Conservation (phyloP, 352 stramenopile species). For the Thraustochytrium striatum region DNA sequence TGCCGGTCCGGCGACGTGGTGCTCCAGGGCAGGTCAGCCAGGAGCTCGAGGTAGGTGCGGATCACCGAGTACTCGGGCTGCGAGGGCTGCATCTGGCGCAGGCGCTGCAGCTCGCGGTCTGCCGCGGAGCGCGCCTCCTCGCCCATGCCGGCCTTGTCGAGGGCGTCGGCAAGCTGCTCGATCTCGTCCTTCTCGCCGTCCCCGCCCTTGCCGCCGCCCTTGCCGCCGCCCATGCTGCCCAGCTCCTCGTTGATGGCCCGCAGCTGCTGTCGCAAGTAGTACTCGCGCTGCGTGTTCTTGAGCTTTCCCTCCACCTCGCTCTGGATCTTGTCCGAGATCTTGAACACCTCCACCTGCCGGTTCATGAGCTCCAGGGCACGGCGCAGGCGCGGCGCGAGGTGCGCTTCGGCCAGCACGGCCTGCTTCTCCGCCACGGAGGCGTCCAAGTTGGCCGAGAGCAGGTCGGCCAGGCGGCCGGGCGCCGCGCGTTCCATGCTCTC, state of each 20-base stretch:
- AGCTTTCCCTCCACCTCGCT: conserved; percentile 56
- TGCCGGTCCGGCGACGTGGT: not conserved
- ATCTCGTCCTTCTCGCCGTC: conserved; percentile 41
- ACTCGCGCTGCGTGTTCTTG: conserved; percentile 54
- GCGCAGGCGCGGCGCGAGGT: conserved; percentile 51
- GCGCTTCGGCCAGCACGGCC: conserved; percentile 50
- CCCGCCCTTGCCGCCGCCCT: conserved; percentile 23
- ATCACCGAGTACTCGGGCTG: conserved; percentile 54
- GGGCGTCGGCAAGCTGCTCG: not conserved
- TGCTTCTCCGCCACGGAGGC: conserved; percentile 53
- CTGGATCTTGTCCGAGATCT: conserved; percentile 55
- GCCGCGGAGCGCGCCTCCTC: conserved; percentile 30
- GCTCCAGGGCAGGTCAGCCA: conserved; percentile 52
- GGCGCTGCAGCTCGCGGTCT: conserved; percentile 39
- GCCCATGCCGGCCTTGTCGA: not conserved
- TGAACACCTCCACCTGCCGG: conserved; percentile 55
- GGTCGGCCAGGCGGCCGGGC: conserved; percentile 50
- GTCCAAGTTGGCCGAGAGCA: conserved; percentile 52
- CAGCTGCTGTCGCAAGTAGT: conserved; percentile 56
- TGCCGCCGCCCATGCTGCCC: conserved; percentile 46
- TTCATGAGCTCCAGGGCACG: conserved; percentile 53
- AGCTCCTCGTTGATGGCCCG: conserved; percentile 55
- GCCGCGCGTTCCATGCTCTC: conserved; percentile 50
- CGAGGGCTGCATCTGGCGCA: conserved; percentile 50
- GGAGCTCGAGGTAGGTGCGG: conserved; percentile 51